Conservation (phyloP, 2,329 filamentous ascomycete genomes). For the Alternaria consortialis region DNA sequence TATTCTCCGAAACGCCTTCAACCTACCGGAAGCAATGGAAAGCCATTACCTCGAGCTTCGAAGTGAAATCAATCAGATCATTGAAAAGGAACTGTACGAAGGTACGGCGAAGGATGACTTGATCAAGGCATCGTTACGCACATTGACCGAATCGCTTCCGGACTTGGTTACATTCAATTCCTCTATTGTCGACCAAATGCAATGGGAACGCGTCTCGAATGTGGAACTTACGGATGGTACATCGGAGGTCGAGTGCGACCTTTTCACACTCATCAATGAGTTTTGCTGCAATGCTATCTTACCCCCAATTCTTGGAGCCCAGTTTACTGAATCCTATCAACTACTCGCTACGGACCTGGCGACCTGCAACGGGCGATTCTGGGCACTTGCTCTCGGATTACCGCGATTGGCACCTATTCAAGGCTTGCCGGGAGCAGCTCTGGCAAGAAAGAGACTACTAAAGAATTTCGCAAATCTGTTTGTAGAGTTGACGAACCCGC, state of each 20-base stretch:
- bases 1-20: constrained; percentile 42
- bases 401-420: constrained; percentile 66
- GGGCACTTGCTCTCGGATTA: constrained; percentile 63
- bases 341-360: constrained; percentile 62
- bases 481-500: constrained; percentile 38
- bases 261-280: constrained; percentile 61
- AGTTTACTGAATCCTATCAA: constrained; percentile 60
- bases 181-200: constrained; percentile 68
- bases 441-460: constrained; percentile 46
- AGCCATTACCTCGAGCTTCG: constrained; percentile 31
- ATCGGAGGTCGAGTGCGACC: constrained; percentile 58
- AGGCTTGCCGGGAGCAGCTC: constrained; percentile 46
- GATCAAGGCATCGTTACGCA: constrained; percentile 38
- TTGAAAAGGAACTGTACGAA: constrained; percentile 57
- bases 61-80: constrained; percentile 41
- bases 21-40: constrained; percentile 33
- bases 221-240: constrained; percentile 55
- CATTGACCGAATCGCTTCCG: constrained; percentile 56
- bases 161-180: constrained; percentile 67
- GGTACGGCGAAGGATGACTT: constrained; percentile 57
- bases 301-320: constrained; percentile 59
- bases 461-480: constrained; percentile 41
- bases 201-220: constrained; percentile 67
- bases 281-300: constrained; percentile 64
- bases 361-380: constrained; percentile 63